Evolutionary conservation across 495 filamentous ascomycete genomes (phyloP), one percentile per base, ranked within the genome.

Genomic region (Bacidia rubella): DNA sequence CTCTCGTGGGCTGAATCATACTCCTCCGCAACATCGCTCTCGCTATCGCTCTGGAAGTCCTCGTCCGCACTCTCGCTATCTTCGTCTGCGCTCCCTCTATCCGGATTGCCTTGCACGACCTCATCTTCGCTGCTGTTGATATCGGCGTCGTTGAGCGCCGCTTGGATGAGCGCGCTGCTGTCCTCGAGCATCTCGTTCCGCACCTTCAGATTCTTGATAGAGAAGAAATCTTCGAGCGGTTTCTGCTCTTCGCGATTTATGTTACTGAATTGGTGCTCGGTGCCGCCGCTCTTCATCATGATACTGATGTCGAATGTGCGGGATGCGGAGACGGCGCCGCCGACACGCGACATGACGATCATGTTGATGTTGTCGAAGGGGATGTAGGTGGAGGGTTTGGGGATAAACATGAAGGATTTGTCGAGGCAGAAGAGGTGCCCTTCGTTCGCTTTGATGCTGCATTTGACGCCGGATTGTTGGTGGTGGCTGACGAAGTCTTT

Each of bases 331-430:
- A 97, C 79, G 5, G 92, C 89, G 25, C 93, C 93, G 26, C 87
- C 87, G 21, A 99, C 90, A 62, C 92, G 86, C 19, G 89, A 95
- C 79, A 99, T 92, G 9, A 87, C 94, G 52, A 99, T 84, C 32
- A 83, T 81, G 5, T 82, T 76, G 17, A 94, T 80, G 56, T 90
- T 86, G 54, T 97, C 93, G 63, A 95, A 86, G 39, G 87, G 82
- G 32, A 99, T 89, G 68, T 95, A 97, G 1, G 90, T 94, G 0
- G 93, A 90, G 0, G 93, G 93, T 66, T 99, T 99, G 1, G 93
- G 93, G 4, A 99, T 92, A 59, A 99, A 99, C 77, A 99, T 92
- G 62, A 99, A 90, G 9, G 89, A 92, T 70, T 95, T 95, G 66
- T 99, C 93, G 58, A 99, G 68, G 67, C 90, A 96, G 73, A 92